These are phyloP conservation scores for Saccharomyces kudriavzevii DNA, from an alignment of 805 yeast species.

Conservation along the genomic window DNA sequence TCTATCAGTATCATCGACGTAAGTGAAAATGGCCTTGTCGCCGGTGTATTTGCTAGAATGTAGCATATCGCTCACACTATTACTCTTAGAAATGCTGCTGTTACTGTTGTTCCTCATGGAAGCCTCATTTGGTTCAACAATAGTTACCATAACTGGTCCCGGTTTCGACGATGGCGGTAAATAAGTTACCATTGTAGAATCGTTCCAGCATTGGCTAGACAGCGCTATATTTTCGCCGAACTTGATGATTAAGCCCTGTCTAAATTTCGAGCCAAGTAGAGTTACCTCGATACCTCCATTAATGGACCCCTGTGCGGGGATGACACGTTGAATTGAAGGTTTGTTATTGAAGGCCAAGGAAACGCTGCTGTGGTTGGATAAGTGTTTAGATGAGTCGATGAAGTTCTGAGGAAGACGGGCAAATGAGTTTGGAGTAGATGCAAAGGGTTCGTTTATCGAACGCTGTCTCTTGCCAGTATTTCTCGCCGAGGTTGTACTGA, in stretches of 20 bases:
- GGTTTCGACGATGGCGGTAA: conserved; percentile 84
- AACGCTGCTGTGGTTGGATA: not conserved
- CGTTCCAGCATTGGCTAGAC: conserved; percentile 93
- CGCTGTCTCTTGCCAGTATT: not conserved
- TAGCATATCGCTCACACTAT: not conserved
- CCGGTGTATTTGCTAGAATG: conserved; percentile 14
- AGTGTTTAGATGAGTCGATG: not conserved
- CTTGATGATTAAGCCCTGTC: conserved; percentile 69
- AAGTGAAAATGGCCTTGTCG: conserved; percentile 56
- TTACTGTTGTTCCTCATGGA: conserved; percentile 1
- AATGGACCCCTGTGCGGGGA: conserved; percentile 90
- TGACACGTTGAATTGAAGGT: conserved; percentile 72
- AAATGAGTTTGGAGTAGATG: not conserved
- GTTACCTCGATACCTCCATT: conserved; percentile 95
- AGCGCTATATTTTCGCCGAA: conserved; percentile 75
- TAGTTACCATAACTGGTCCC: conserved; percentile 83
- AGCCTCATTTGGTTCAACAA: conserved; percentile 41
- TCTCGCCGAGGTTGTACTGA: not conserved
- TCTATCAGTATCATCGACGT: conserved; percentile 87
- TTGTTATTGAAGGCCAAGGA: conserved; percentile 2
- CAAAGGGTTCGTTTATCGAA: not conserved
- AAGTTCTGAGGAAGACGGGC: not conserved
- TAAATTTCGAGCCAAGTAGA: conserved; percentile 75
- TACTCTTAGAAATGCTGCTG: not conserved
- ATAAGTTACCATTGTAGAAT: conserved; percentile 82